Percentiles rank a stretch among this genome's conserved stretches.
Conservation (phyloP, 306 rosid genomes). For the Castanopsis chinensis region DNA sequence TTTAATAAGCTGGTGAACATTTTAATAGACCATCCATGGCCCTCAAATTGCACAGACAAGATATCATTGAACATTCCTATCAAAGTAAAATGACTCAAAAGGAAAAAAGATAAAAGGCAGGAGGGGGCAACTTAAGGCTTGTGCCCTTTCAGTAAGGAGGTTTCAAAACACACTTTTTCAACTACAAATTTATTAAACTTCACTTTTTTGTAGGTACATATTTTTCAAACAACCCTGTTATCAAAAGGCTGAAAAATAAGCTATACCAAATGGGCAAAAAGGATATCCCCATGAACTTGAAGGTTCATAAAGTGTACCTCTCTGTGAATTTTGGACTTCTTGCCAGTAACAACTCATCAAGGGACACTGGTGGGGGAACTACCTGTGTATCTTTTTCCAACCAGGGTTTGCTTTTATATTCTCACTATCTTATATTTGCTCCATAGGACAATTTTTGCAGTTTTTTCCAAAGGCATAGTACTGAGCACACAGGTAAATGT, state of each 20-base stretch:
- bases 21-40: background rate
- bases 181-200: no score
- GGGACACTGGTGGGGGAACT: background rate
- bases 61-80: background rate
- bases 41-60: background rate
- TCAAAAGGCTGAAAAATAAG: no score
- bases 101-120: background rate
- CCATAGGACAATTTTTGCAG: no score
- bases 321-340: background rate
- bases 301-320: background rate
- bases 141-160: no score
- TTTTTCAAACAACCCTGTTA: no score
- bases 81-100: background rate
- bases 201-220: no score
- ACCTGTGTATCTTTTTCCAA: no score
- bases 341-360: background rate
- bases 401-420: no score
- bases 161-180: no score
- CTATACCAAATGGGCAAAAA: background rate
- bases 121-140: background rate
- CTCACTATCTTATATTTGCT: no score
- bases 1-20: background rate
- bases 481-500: no score
- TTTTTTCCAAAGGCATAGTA: no score
- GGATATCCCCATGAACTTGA: background rate